phyloP scores from a whole-genome alignment of 441 rosid genomes.

The Pelargonium exstipulatum region DNA sequence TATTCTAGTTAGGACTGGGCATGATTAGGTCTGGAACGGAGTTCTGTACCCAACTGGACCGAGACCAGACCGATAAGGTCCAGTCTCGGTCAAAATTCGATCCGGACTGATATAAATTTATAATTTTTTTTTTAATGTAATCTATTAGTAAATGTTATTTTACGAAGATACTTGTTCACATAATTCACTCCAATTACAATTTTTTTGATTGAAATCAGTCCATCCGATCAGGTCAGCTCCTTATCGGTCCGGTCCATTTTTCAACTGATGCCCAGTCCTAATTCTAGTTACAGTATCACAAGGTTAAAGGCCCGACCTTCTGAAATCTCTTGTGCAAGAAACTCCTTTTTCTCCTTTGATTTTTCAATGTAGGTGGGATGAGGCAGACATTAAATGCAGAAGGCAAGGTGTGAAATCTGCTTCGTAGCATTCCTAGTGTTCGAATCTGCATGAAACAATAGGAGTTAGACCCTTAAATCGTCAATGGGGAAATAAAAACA shows the following conservation, averaged over 20 bases:
- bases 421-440: constrained; percentile 96
- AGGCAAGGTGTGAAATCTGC: constrained; percentile 86
- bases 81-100: too few relatives aligned
- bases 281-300: constrained; percentile 4
- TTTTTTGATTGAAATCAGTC: background rate
- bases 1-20: background rate
- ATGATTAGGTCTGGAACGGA: too few relatives aligned
- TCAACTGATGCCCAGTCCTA: background rate
- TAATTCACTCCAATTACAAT: background rate
- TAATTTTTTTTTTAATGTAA: too few relatives aligned
- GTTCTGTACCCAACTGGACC: too few relatives aligned
- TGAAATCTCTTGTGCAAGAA: constrained; percentile 40
- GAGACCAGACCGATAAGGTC: background rate
- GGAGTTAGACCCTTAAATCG: constrained; percentile 26
- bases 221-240: too few relatives aligned
- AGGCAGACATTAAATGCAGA: constrained; percentile 73
- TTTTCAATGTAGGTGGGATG: constrained; percentile 58
- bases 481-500: constrained; percentile 15
- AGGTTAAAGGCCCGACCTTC: constrained; percentile 41
- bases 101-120: too few relatives aligned
- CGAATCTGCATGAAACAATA: constrained; percentile 56
- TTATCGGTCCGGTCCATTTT: too few relatives aligned
- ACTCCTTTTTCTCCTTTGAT: constrained; percentile 37
- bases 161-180: too few relatives aligned
- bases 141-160: too few relatives aligned